Base-by-base conservation (phyloP, 2,329 filamentous ascomycete species). In the Capronia coronata region DNA sequence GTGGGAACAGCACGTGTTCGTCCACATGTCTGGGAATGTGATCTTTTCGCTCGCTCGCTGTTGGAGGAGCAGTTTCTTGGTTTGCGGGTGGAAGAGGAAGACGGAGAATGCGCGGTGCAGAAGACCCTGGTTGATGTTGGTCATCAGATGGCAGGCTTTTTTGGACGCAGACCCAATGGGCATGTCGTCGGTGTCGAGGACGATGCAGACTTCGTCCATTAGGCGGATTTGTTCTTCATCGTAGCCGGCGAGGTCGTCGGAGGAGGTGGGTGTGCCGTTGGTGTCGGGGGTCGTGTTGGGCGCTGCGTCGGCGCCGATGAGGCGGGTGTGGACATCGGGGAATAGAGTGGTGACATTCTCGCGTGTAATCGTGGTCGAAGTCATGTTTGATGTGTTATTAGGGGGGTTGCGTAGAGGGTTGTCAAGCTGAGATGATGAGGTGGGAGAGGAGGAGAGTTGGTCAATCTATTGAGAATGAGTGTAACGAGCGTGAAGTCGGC, bases 141-240 rank as follows among this genome's bases (percentile, higher is more conserved):
- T 87, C 93, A 98, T 98, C 60, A 98, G 76, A 69, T 98, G 93
- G 78, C 93, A 98, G 48, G 88, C 80, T 75, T 98, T 98, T 80
- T 98, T 97, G 82, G 87, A 95, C 44, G 88, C 91, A 60, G 88
- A 95, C 56, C 93, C 93, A 68, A 98, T 95, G 23, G 91, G 90
- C 62, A 81, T 75, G 68, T 97, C 93, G 63, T 97, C 80, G 63
- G 94, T 83, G 69, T 97, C 91, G 40, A 94, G 75, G 14, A 98
- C 93, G 67, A 98, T 97, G 77, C 93, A 98, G 43, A 96, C 86
- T 74, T 97, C 93, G 64, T 98, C 91, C 93, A 98, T 98, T 63
- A 98, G 73, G 43, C 91, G 84, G 63, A 96, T 95, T 74, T 98
- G 93, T 75, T 97, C 91, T 68, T 87, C 91, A 74, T 97, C 90